A percentile compares a stretch with the other conserved stretches of the same genome.
These are phyloP conservation scores for Hymenoscyphus salicellus DNA, from an alignment of 2,329 filamentous ascomycete species.

Conservation along the genomic window DNA sequence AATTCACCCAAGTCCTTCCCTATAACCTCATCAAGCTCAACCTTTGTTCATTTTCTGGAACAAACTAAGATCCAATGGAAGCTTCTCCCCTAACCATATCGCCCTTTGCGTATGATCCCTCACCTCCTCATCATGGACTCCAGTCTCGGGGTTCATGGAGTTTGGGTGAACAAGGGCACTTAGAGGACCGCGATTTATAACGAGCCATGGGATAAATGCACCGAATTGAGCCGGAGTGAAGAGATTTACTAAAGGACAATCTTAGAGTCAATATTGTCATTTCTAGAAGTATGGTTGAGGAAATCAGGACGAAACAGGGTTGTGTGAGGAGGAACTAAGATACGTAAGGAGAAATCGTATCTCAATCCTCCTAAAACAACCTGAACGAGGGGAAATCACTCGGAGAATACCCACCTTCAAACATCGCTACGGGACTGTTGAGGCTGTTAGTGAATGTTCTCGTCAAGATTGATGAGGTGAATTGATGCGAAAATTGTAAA, in stretches of 20 bases:
- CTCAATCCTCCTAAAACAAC: no score
- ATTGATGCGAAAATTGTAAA: not conserved
- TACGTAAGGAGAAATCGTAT: no score
- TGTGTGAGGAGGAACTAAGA: no score
- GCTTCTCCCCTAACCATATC: constrained; percentile 69
- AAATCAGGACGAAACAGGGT: no score
- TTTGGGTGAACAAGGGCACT: constrained; percentile 82
- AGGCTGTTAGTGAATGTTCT: not conserved
- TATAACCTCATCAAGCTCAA: no score
- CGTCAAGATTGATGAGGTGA: not conserved
- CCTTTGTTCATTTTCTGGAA: constrained; percentile 4
- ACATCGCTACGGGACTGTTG: constrained; percentile 68
- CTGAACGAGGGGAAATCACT: no score
- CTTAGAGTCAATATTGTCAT: no score
- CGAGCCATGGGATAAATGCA: constrained; percentile 81
- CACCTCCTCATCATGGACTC: constrained; percentile 31
- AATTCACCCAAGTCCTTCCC: not conserved
- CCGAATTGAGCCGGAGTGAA: constrained; percentile 86
- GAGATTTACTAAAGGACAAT: constrained; percentile 59
- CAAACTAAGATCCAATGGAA: constrained; percentile 56
- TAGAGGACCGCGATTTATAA: constrained; percentile 76
- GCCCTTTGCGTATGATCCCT: constrained; percentile 55
- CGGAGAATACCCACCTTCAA: constrained; percentile 50
- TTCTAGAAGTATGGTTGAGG: no score
- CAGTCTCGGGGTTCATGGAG: constrained; percentile 57